Evolutionary conservation across 345 rosid species (phyloP).

Genomic region (Corchorus capsularis): DNA sequence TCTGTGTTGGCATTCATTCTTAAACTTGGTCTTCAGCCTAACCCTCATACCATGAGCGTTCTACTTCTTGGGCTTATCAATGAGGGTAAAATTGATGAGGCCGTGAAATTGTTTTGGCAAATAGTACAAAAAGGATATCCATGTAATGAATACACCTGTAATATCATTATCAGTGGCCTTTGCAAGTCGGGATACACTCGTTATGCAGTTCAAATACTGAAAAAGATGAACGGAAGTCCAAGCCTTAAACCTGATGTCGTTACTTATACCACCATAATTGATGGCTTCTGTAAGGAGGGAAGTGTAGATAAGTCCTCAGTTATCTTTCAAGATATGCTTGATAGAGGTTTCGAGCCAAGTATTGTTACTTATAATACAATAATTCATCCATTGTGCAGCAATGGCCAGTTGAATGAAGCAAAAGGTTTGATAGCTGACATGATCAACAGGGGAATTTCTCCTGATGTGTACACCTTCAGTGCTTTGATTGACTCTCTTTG

Average conservation of each 20-base stretch:
- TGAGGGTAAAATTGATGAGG: too few species aligned
- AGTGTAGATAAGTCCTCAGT: not conserved
- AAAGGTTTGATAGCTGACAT: not conserved
- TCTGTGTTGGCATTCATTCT: too few species aligned
- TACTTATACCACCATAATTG: not conserved
- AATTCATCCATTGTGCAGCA: not conserved
- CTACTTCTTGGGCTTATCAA: too few species aligned
- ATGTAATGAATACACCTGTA: not conserved
- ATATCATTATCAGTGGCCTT: not conserved
- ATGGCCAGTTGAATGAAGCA: not conserved
- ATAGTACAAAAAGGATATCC: too few species aligned
- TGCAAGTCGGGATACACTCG: not conserved
- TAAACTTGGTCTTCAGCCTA: too few species aligned
- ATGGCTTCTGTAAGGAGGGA: not conserved
- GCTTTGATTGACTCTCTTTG: too few species aligned
- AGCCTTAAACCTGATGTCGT: not conserved
- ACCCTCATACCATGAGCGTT: too few species aligned
- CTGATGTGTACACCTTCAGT: too few species aligned
- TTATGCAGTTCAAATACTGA: not conserved
- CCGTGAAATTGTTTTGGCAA: too few species aligned
- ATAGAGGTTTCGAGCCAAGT: not conserved
- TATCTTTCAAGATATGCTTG: not conserved
- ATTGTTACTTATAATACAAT: not conserved
- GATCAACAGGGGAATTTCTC: too few species aligned
- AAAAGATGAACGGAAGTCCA: not conserved